Evolutionary conservation across 352 stramenopile species (phyloP), one percentile per base, ranked within the genome.

Genomic region (Globisporangium cylindrosporum): DNA sequence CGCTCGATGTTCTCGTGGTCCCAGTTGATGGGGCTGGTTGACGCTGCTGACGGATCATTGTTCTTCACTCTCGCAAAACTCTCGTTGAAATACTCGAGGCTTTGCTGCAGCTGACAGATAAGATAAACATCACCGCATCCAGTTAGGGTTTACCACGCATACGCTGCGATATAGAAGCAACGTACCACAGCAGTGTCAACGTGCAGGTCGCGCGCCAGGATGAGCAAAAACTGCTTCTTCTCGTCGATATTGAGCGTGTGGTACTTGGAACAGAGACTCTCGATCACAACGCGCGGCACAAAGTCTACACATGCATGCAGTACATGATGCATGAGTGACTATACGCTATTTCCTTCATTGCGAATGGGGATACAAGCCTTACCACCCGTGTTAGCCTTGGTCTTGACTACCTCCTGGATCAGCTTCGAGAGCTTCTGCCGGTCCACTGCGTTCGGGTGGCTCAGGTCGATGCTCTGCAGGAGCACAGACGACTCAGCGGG

Each of bases 171-270:
- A 49, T 4, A 29, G 59, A 18, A 7, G 22, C 29, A 15, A 56
- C 63, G n/a, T 74, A 91, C 82, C 61, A 79, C 25, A 0, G 71
- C 53, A 12, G 76, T 76, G 66, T 95, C 84, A 14, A 93, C 75
- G 55, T 93, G 84, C 56, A 95, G 58, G 48, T 95, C 85, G 25
- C 84, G 78, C 12, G 87, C 85, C 27, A 95, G 67, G 53, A 92
- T 91, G 48, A 93, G 77, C 41, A 93, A 62, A 49, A 95, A 95
- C 27, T 90, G 71, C 70, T 90, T 88, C 77, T 95, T 95, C 56
- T 85, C 81, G 25, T 92, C 87, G 14, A 93, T 89, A 62, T 93
- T 65, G 59, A 91, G 82, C 58, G 67, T 73, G 29, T 75, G 70
- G 62, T 89, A 95, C 70, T 84, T 83, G 54, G 59, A 72, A 64